Percentiles rank a stretch among this genome's conserved stretches.
These are phyloP conservation scores for Periconia digitata DNA, from an alignment of 2,329 filamentous ascomycete genomes.

Conservation along the genomic window DNA sequence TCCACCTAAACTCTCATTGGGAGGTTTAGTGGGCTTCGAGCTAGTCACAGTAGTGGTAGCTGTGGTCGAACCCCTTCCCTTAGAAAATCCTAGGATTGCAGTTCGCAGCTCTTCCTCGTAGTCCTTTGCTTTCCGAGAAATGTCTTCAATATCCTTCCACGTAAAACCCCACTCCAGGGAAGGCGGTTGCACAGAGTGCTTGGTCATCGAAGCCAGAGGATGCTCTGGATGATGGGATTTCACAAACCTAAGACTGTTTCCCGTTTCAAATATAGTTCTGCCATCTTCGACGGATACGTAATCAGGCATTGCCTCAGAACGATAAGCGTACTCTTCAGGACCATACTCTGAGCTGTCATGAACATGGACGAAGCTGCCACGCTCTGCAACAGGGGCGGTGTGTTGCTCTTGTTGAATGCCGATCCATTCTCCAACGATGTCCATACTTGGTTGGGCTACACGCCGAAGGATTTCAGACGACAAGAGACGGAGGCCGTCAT, in stretches of 20 bases:
- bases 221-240: constrained; percentile 71
- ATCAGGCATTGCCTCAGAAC: constrained; percentile 65
- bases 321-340: constrained; percentile 61
- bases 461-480: constrained; percentile 67
- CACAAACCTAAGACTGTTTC: constrained; percentile 73
- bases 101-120: constrained; percentile 51
- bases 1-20: not conserved
- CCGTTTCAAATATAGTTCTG: constrained; percentile 75
- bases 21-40: not conserved
- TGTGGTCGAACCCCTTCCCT: not conserved
- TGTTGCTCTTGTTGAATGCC: constrained; percentile 57
- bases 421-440: constrained; percentile 72
- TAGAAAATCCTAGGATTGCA: constrained; percentile 31
- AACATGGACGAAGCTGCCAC: constrained; percentile 31
- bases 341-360: constrained; percentile 26
- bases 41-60: not conserved
- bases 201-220: constrained; percentile 60
- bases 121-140: constrained; percentile 61
- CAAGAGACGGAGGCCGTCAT: constrained; percentile 62
- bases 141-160: constrained; percentile 67
- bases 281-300: constrained; percentile 73
- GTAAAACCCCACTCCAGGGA: constrained; percentile 68
- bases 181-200: constrained; percentile 57
- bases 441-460: constrained; percentile 67
- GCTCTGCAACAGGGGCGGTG: constrained; percentile 26